Base-by-base conservation (phyloP, 495 filamentous ascomycete species). In the Thermothielavioides terrestris region DNA sequence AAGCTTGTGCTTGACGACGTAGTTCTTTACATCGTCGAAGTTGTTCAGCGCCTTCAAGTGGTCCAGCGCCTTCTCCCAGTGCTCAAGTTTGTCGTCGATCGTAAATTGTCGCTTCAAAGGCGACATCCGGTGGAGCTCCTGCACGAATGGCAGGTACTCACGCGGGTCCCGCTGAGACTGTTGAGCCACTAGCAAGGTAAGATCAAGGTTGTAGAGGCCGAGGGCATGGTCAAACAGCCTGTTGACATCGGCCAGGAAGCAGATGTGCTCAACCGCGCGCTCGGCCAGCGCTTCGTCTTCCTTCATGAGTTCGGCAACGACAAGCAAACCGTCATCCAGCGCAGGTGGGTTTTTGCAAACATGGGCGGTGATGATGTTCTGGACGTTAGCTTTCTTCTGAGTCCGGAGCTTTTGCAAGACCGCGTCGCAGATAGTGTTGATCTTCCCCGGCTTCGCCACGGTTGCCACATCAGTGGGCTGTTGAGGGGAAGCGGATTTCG, bases 141-240 rank as follows among this genome's bases (percentile, higher is more conserved):
- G 88, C 35, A 97, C 77, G 65, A 95, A 95, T 12, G 92, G 94
- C 15, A 98, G 77, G 56, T 98, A 98, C 69, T 98, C 92, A 53
- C 90, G 75, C 14, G 92, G 92, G 55, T 98, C 92, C 64, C 89
- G 87, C 67, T 98, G 92, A 12, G 90, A 91, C 64, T 95, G 88
- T 59, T 98, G 92, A 5, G 94, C 92, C 34, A 98, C 85, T 41
- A 94, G 71, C 11, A 98, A 72, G 7, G 89, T 84, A 28, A 97
- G 79, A 30, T 95, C 91, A 3, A 98, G 77, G 59, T 95, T 80
- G 61, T 98, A 96, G 2, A 97, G 69, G 20, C 90, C 90, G 14
- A 98, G 72, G 6, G 92, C 86, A 49, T 87, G 83, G 50, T 95
- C 86, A 59, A 92, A 98, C n/a, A 98, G 78, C 44, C 79, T 80